Base-by-base conservation (phyloP, 345 rosid genomes). In the Citrus australasica region DNA sequence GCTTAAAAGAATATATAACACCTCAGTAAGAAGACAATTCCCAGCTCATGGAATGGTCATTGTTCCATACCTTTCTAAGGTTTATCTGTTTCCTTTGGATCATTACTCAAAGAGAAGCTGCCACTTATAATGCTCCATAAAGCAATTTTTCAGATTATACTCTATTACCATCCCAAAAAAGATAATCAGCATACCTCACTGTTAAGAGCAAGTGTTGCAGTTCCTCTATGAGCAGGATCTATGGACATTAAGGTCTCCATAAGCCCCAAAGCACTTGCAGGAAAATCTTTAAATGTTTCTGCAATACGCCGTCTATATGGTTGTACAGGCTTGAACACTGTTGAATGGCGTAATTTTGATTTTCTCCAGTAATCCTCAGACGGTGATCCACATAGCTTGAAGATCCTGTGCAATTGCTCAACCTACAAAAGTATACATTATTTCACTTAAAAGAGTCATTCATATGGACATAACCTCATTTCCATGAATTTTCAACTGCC, bases 381-480 rank as follows among this genome's bases (percentile, higher is more conserved):
- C 25, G 99, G 98, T 46, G 99, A 95, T 78, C 99, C 98, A 62
- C 99, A 95, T 21, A 95, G 90, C 93, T 88, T 93, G 85, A 93
- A 92, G 76, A 93, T 95, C 84, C 92, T 92, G 78, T 95, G 99
- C 89, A 93, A 67, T 77, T 95, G 99, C 86, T 95, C 99, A 53
- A 95, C 99, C 98, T 94, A 66, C 38, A 82, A 81, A 33, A 63
- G 16, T 16, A 72, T 27, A 32, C 17, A 71, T 38, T 48, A 64
- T 14, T 76, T 65, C 40, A 33, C 48, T 66, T 59, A 73, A 13
- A 6, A 40, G 67, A n/a, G 62, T 60, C 35, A 62, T 38, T 38
- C 14, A 3, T 38, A 66, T 66, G 42, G 69, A 33, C 9, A 21
- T 35, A 66, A 19, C 69, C 21, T 25, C 46, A 21, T 33, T 66